Conservation (phyloP, 768 basidiomycete species). For the Amylocystis lapponica region DNA sequence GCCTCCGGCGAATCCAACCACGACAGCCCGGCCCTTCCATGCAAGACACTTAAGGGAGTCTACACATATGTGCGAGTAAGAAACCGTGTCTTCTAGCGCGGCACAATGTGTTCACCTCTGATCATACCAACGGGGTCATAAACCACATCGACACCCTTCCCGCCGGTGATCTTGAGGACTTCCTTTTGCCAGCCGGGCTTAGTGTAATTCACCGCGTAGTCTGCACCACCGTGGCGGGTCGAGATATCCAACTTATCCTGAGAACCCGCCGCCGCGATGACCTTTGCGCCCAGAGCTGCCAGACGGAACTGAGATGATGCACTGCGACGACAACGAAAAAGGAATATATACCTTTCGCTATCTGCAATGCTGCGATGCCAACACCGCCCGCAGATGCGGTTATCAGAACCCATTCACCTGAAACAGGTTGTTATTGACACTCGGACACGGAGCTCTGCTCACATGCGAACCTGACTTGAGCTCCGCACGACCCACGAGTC, state of each 20-base stretch:
- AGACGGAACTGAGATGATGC: constrained; percentile 9
- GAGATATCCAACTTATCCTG: constrained; percentile 75
- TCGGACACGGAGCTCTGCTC: background rate
- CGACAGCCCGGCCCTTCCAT: constrained; percentile 88
- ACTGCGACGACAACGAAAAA: background rate
- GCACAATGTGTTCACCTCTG: constrained; percentile 35
- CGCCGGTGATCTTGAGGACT: constrained; percentile 75
- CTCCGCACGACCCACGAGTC: constrained; percentile 77
- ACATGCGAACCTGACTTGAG: constrained; percentile 59
- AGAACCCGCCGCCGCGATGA: constrained; percentile 90
- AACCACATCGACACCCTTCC: constrained; percentile 81
- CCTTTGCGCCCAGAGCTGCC: constrained; percentile 81
- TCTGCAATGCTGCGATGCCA: constrained; percentile 85
- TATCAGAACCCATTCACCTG: constrained; percentile 88
- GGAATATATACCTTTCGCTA: constrained; percentile 70
- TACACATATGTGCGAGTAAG: constrained; percentile 24
- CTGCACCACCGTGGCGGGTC: constrained; percentile 72
- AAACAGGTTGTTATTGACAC: background rate
- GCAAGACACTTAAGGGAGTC: constrained; percentile 89
- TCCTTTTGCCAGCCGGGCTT: constrained; percentile 83
- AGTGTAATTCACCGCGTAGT: constrained; percentile 77
- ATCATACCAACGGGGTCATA: constrained; percentile 86
- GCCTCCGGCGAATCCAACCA: constrained; percentile 91
- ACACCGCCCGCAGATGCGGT: constrained; percentile 97
- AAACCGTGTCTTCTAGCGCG: background rate